Evolutionary conservation across 345 rosid genomes (phyloP), one percentile per base, ranked within the genome.

Genomic region (Bretschneidera sinensis): DNA sequence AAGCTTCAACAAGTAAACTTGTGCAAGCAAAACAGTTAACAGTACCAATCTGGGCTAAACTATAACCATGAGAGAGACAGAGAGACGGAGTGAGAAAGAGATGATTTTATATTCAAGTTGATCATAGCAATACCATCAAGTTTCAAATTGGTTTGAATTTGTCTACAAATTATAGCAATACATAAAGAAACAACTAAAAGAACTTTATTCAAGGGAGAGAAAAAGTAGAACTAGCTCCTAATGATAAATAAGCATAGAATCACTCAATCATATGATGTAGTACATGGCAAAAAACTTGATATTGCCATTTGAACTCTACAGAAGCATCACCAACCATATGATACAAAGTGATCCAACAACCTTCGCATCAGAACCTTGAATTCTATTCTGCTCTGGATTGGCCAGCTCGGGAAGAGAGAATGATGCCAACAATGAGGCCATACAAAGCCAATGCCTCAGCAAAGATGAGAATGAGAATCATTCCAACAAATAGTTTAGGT

Each of bases 371-470:
- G 35, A 31, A 31, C 16, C 45, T 1, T 39, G 15, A 5, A 39
- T 14, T 14, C 16, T 64, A 73, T 54, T 73, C 77, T 5, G 77
- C 77, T 67, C 77, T 59, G 25, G 77, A 73, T 65, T 73, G 77
- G 22, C 77, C 77, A 59, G 77, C 77, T 59, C 77, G 59, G 9
- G 77, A 73, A 20, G 77, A 73, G 6, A 73, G 69, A 34, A 73
- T 73, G 35, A 73, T 73, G 24, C 77, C 77, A 5, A 73, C 73
- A 50, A 73, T 73, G 50, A 73, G 77, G 11, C 77, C 77, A 57
- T 73, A 73, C 50, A 73, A 72, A 59, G 77, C 77, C 0, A 73
- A 68, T 17, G 77, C 77, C 62, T 72, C 76, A 3, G 76, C 76
- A 51, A 72, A 72, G 11, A 72, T 72, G 59, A 72, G 76, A 60